Evolutionary conservation across 2,329 filamentous ascomycete genomes (phyloP), one percentile per base, ranked within the genome.

Genomic region (Metarhizium anisopliae): DNA sequence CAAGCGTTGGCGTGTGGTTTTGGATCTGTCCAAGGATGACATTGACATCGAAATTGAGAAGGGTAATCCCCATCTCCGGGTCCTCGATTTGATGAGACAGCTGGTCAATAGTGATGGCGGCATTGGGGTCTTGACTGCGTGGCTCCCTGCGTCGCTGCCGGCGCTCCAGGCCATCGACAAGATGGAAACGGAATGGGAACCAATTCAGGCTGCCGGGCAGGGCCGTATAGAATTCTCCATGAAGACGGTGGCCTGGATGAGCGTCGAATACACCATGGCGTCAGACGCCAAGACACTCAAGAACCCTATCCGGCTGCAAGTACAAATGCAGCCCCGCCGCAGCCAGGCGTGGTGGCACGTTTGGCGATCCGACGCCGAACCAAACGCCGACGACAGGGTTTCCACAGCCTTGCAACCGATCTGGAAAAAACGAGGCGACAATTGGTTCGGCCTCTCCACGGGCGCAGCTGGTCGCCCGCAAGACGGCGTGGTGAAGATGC

Each of bases 11-110:
- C 75, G 72, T 58, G 83, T 85, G 2, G 74, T 75, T 3, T 72
- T 90, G 47, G 78, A 83, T 59, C 80, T 90, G 36, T 73, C 74
- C 20, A 70, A 71, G 10, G 71, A 74, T 18, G 69, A 77, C 2
- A 82, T 89, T 60, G 74, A 74, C 16, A 72, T 94, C 32, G 71
- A 74, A 30, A 74, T 93, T 20, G 77, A 85, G 45, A 72, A 73
- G 14, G 76, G 75, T 13, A 90, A 88, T 62, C 87, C 88, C 2
- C 87, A 91, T 63, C 72, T 85, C 49, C 79, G 84, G 18, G 77
- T 87, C 13, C 70, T 78, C 20, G 81, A 85, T 60, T 72, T 81
- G 49, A 74, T 90, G 57, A 77, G 77, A 54, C 74, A 72, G 3
- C 72, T 85, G 7, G 77, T 85, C 58, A 86, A 86, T 64, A 73